Percentiles rank a stretch among this genome's conserved stretches.
These are phyloP conservation scores for Otatea glauca DNA, from an alignment of 176 grass and related monocot species.

Conservation along the genomic window DNA sequence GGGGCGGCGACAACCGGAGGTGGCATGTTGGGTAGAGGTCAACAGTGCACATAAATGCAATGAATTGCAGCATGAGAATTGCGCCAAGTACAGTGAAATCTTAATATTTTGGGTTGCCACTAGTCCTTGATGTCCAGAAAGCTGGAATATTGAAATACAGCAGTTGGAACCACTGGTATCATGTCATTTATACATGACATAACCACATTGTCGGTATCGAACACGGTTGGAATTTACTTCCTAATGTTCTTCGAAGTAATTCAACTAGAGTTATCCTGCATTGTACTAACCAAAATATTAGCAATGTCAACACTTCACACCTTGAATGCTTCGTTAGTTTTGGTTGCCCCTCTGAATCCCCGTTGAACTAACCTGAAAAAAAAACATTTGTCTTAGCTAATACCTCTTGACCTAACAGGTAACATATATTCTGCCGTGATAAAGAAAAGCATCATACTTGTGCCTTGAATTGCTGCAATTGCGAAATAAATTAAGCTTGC, in stretches of 20 bases:
- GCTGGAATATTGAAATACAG: no score
- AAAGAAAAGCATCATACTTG: background rate
- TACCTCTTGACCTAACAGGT: slow-evolving; percentile 8
- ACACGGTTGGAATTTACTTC: background rate
- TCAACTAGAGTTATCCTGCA: slow-evolving; percentile 24
- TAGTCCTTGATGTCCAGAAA: no score
- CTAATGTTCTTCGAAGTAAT: slow-evolving; percentile 22
- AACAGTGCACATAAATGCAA: no score
- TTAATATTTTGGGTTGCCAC: no score
- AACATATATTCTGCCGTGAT: background rate
- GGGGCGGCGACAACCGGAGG: no score
- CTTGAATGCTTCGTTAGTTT: slow-evolving; percentile 3
- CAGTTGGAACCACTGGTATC: no score
- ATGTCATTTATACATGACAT: slow-evolving; percentile 2
- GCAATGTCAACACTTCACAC: slow-evolving; percentile 10
- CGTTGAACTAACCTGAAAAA: slow-evolving; percentile 12
- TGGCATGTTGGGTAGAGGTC: no score
- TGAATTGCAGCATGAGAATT: no score
- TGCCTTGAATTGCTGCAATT: slow-evolving; percentile 15
- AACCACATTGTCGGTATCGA: background rate
- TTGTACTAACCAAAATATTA: background rate
- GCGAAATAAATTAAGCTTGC: slow-evolving; percentile 14
- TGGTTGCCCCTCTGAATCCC: background rate
- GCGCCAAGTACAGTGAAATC: no score
- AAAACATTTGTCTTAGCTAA: background rate